Conservation (phyloP, 768 basidiomycete genomes). For the Hericium erinaceus region DNA sequence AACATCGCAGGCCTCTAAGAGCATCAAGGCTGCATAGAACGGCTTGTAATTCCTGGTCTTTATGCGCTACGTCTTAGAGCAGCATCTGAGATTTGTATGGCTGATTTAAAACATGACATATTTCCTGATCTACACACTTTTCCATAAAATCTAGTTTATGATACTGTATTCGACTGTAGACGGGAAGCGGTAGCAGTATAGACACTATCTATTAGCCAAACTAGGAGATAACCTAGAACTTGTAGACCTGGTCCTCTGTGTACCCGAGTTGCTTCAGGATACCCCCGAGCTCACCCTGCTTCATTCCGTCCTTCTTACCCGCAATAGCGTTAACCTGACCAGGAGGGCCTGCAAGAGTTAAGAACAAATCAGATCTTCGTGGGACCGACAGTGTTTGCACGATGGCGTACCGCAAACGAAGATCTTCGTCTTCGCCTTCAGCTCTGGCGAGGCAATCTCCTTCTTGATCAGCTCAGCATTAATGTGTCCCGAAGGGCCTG, state of each 20-base stretch:
- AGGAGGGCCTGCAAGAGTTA: slow-evolving; percentile 52
- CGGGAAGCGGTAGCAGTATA: too few species aligned
- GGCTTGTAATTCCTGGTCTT: too few species aligned
- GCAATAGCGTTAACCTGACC: slow-evolving; percentile 81
- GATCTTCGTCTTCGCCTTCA: slow-evolving; percentile 76
- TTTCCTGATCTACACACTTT: too few species aligned
- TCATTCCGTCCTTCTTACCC: slow-evolving; percentile 81
- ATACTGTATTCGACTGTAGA: too few species aligned
- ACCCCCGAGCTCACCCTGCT: slow-evolving; percentile 78
- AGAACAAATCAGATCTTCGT: background rate
- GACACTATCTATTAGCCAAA: too few species aligned
- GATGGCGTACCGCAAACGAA: slow-evolving; percentile 71
- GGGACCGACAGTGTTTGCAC: background rate
- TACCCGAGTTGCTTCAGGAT: slow-evolving; percentile 85
- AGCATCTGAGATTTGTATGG: too few species aligned
- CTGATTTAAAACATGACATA: too few species aligned
- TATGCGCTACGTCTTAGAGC: too few species aligned
- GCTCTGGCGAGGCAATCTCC: slow-evolving; percentile 52
- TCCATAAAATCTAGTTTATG: too few species aligned
- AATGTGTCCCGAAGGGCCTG: slow-evolving; percentile 69
- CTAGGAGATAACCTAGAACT: slow-evolving; percentile 4
- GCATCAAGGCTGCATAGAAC: too few species aligned
- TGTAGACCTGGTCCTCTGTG: slow-evolving; percentile 66
- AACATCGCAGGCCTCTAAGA: too few species aligned
- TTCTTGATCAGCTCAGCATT: slow-evolving; percentile 63